phyloP scores from a whole-genome alignment of 2,329 filamentous ascomycete species.

The Dothideomycetidae sp. region DNA sequence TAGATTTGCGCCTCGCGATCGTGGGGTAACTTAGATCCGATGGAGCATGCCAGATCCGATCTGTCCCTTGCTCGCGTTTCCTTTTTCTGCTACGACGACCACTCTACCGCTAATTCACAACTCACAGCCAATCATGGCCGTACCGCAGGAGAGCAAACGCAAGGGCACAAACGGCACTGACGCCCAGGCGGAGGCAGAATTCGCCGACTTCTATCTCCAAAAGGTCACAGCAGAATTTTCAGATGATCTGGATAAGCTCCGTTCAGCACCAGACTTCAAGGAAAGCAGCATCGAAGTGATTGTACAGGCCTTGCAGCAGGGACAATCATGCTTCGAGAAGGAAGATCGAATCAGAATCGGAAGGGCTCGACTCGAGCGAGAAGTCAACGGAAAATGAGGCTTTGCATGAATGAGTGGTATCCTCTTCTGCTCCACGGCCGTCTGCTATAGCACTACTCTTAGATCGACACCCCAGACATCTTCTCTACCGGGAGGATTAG shows the following conservation, averaged over 20 bases:
- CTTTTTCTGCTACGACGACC: too few relatives aligned
- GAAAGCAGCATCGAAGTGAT: slow-evolving; percentile 48
- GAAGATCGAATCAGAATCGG: slow-evolving; percentile 36
- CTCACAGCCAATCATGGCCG: too few relatives aligned
- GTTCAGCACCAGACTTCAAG: slow-evolving; percentile 56
- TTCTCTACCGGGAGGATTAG: neutral
- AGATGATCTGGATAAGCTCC: slow-evolving; percentile 58
- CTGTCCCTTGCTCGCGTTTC: too few relatives aligned
- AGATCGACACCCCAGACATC: too few relatives aligned
- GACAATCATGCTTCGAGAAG: slow-evolving; percentile 45
- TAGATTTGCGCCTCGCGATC: too few relatives aligned
- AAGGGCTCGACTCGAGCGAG: slow-evolving; percentile 5
- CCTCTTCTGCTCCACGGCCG: too few relatives aligned
- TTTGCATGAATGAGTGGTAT: too few relatives aligned
- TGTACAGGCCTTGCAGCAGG: slow-evolving; percentile 54
- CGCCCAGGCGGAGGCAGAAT: slow-evolving; percentile 21
- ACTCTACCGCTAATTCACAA: too few relatives aligned
- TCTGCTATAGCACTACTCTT: too few relatives aligned
- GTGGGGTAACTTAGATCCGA: too few relatives aligned
- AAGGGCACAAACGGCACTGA: neutral
- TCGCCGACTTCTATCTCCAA: slow-evolving; percentile 55
- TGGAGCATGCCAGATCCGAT: too few relatives aligned
- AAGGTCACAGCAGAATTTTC: slow-evolving; percentile 55
- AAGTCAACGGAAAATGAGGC: neutral
- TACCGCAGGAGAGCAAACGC: too few relatives aligned